Evolutionary conservation across 2,329 filamentous ascomycete species (phyloP), one percentile per base, ranked within the genome.

Genomic region (Zymoseptoria crescenta): DNA sequence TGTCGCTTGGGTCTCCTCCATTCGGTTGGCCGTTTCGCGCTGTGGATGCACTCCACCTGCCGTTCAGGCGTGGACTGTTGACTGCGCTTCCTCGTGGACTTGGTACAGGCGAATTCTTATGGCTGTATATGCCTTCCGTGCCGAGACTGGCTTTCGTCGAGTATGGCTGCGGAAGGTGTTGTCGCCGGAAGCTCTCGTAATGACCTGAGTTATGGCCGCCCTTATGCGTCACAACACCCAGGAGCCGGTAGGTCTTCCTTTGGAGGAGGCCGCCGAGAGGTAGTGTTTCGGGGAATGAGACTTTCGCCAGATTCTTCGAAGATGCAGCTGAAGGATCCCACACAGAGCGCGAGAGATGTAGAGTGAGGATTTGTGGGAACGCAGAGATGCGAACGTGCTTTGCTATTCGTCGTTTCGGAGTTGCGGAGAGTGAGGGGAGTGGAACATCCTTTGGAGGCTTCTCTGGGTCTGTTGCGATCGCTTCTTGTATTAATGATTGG

Each of bases 131-230:
- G 6, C 85, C 87, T 45, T 89, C 88, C 5, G 82, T 81, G 61
- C 88, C 87, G 74, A 96, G 93, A 0, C 85, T 86, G 65, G 89
- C 87, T 0, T 88, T 85, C 7, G 93, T 96, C 1, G 90, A 88
- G 71, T 86, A 97, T 0, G 92, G 92, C 2, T 87, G 78, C 55
- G 87, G 84, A 8, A 90, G 76, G 59, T 89, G 87, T 74, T 97
- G 94, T 45, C 94, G 84, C 35, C 94, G 83, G 74, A 97, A 97
- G 0, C 91, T 93, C 73, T 99, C 94, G 76, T 99, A 99, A 72
- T 99, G 94, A 0, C 94, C 94, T 68, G 91, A 96, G 70, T 96
- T 87, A 72, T 99, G 94, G 62, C 89, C 95, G 45, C 94, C 94
- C 69, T 96, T 96, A 72, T 99, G 94, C 21, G 90, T 96, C 41